Base-by-base conservation (phyloP, 805 yeast species). In the Alloascoidea africana region DNA sequence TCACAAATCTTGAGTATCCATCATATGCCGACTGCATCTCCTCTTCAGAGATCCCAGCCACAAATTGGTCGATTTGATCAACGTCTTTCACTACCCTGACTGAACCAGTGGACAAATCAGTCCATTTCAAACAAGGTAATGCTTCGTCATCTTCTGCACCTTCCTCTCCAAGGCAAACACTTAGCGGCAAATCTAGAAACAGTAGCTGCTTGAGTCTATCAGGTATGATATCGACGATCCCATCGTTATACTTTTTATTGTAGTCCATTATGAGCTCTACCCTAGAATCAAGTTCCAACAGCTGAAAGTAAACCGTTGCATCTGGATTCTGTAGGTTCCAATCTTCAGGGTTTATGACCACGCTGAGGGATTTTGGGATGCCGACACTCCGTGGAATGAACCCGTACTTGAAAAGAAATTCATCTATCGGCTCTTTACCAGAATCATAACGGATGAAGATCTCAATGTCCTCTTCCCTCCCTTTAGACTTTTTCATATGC, bases 371-470 rank as follows among this genome's bases (percentile, higher is more conserved):
- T 48, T 51, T 41, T 35, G 38, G 15, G 37, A 38, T 17, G 18
- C 14, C 18, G 8, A 14, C n/a, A 36, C 35, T 34, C 18, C 6
- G 30, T 17, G 5, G 13, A 4, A 18, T 13, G 3, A 8, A 6
- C 4, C 4, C 6, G 14, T 5, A 27, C 3, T 13, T 2, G 19
- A 27, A 17, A 30, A 30, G 36, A 14, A 16, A n/a, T 3, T 41
- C 48, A 38, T 48, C 41, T 41, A 58, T 65, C 2, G 65, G 57
- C 32, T 60, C 67, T 2, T 63, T 62, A 36, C 61, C 52, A 41
- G 8, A 8, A n/a, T 23, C 30, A 23, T 23, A 23, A 8, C 30
- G 8, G 8, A 23, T 23, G n/a, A 23, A 23, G n/a, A 23, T 23
- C n/a, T 23, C 30, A 23, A 23, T 8, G n/a, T n/a, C n/a, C n/a